These are phyloP conservation scores for Aspergillus kassunensis DNA, from an alignment of 495 filamentous ascomycete genomes.

Conservation along the genomic window DNA sequence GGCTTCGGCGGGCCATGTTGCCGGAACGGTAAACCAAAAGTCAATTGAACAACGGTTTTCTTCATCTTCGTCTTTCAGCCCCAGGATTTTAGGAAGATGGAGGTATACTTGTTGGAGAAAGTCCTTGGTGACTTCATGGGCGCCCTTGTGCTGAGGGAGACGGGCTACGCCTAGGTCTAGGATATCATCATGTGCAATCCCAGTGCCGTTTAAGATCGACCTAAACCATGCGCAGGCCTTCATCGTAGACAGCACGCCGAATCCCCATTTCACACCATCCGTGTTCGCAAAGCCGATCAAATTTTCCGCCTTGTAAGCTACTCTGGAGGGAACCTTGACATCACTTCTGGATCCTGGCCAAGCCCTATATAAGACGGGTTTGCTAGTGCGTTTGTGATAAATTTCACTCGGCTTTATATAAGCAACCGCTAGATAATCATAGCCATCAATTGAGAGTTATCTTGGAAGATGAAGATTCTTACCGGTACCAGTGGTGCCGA, in stretches of 20 bases:
- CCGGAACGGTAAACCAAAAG: neutral
- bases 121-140: neutral
- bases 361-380: too few relatives aligned
- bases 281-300: too few relatives aligned
- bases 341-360: too few relatives aligned
- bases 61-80: neutral
- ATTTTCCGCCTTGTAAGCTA: neutral
- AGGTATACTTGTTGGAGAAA: neutral
- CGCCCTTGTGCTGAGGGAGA: neutral
- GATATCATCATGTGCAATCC: neutral
- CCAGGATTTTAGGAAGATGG: neutral
- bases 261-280: neutral
- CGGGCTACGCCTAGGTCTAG: neutral
- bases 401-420: too few relatives aligned
- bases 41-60: neutral
- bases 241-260: neutral
- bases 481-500: too few relatives aligned
- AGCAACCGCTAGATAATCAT: too few relatives aligned
- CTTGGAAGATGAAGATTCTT: too few relatives aligned
- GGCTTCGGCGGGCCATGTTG: neutral
- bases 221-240: neutral
- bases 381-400: too few relatives aligned
- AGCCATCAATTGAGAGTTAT: too few relatives aligned
- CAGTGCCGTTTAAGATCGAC: neutral
- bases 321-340: neutral